These are phyloP conservation scores for Yarrowia sp. DNA, from an alignment of 805 yeast species.

Conservation along the genomic window DNA sequence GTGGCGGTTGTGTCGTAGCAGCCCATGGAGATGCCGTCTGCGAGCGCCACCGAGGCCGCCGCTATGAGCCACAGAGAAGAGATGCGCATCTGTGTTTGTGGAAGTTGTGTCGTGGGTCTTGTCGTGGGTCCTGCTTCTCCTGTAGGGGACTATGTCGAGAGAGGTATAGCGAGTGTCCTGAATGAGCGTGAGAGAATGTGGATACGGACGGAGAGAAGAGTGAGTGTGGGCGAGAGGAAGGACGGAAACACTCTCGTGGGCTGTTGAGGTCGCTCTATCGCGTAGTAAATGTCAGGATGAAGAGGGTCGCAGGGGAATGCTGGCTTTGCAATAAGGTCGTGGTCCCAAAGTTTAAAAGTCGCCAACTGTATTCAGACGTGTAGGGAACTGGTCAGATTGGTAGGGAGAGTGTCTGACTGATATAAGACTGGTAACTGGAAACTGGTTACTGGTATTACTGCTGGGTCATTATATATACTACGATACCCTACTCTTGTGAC, in stretches of 20 bases:
- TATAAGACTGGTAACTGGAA: no score
- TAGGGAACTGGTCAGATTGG: no score
- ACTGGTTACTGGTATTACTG: no score
- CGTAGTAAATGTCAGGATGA: conserved; percentile 3
- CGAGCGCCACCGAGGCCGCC: neutral
- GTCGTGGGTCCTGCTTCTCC: no score
- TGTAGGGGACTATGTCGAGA: no score
- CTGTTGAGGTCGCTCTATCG: neutral
- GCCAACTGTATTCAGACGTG: no score
- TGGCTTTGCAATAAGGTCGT: conserved; percentile 3
- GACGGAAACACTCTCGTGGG: neutral
- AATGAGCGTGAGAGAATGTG: no score
- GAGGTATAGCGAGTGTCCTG: no score
- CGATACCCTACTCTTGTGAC: no score
- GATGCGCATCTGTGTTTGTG: neutral
- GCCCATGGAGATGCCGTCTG: conserved; percentile 10
- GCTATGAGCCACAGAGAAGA: neutral
- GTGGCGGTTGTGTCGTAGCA: conserved; percentile 1
- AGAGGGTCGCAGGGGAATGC: conserved; percentile 23
- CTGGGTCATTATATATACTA: no score
- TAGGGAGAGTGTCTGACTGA: no score
- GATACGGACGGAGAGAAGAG: no score
- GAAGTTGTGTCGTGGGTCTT: neutral
- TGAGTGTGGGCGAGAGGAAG: conserved; percentile 33
- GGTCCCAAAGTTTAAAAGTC: neutral